Evolutionary conservation across 441 rosid genomes (phyloP).

Genomic region (Brassica balearica): DNA sequence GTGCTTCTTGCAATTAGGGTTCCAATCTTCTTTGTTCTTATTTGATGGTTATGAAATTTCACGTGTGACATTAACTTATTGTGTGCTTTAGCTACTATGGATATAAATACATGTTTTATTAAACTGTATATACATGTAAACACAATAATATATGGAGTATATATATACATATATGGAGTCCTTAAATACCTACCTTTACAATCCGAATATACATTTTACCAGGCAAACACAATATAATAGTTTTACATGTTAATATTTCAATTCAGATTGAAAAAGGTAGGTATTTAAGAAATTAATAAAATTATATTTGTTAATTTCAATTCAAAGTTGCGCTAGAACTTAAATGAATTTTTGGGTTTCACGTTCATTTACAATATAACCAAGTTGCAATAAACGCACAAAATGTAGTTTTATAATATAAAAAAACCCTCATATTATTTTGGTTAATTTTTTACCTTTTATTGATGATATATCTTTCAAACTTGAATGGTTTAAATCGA

Average conservation of each 20-base stretch:
- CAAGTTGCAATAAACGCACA: neutral
- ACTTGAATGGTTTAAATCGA: slow-evolving; percentile 10
- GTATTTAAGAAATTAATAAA: neutral
- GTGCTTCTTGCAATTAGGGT: slow-evolving; percentile 13
- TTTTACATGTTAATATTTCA: neutral
- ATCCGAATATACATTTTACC: neutral
- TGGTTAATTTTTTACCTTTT: slow-evolving; percentile 9
- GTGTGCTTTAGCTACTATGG: slow-evolving; percentile 9
- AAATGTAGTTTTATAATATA: neutral
- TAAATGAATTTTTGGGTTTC: neutral
- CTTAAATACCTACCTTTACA: neutral
- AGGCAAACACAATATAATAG: neutral
- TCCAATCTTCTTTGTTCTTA: slow-evolving; percentile 8
- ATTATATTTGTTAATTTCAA: neutral
- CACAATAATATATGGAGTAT: neutral
- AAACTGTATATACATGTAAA: neutral
- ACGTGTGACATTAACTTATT: slow-evolving; percentile 8
- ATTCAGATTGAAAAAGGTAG: neutral
- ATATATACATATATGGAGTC: too few relatives aligned
- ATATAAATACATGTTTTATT: neutral
- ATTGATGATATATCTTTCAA: neutral
- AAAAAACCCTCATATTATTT: neutral
- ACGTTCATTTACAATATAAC: neutral
- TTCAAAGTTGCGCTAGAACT: neutral
- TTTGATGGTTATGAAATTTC: slow-evolving; percentile 1